Base-by-base conservation (phyloP, 805 yeast species). In the Candida oleophila region DNA sequence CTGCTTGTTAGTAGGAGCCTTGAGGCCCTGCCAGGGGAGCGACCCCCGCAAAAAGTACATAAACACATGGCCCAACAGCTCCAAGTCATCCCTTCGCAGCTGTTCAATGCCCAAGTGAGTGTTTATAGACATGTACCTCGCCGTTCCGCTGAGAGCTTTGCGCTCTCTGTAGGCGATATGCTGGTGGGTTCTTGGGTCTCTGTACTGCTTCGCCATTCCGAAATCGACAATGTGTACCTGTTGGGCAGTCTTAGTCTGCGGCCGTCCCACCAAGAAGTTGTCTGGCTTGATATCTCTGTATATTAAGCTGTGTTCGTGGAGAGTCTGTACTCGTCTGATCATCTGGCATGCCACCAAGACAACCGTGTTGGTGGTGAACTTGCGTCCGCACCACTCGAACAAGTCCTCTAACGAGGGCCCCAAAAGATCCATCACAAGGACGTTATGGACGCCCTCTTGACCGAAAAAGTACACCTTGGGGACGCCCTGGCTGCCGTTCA, bases 401-500 rank as follows among this genome's bases (percentile, higher is more conserved):
- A 94, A 73, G 68, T 94, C 99, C 65, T 94, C 99, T 52, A 94
- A 75, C 1, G 96, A 87, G 8, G 99, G 99, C 11, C 99, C 99
- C 58, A 94, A 76, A 39, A 94, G 76, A 64, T 94, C 99, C 57
- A 94, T 94, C 34, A 94, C 96, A 53, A 94, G 74, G 44, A 94
- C 90, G 66, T 92, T 91, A 73, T 94, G 98, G 49, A 94, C 80
- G 28, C 99, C 98, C 69, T 94, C 99, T 64, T 94, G 98, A 49
- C 99, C 99, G 66, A 92, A 92, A 65, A 90, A 94, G 71, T 94
- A 94, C n/a, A 96, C 98, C 59, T 85, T 83, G 44, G 99, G 99
- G 44, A 94, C 85, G 41, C 98, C 98, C 38, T 74, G 76, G 43
- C 85, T 78, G 16, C 95, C 96, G 48, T 82, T 81, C 43, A 94